phyloP scores from a whole-genome alignment of 2,329 filamentous ascomycete genomes.

The Aspergillus aculeatus region DNA sequence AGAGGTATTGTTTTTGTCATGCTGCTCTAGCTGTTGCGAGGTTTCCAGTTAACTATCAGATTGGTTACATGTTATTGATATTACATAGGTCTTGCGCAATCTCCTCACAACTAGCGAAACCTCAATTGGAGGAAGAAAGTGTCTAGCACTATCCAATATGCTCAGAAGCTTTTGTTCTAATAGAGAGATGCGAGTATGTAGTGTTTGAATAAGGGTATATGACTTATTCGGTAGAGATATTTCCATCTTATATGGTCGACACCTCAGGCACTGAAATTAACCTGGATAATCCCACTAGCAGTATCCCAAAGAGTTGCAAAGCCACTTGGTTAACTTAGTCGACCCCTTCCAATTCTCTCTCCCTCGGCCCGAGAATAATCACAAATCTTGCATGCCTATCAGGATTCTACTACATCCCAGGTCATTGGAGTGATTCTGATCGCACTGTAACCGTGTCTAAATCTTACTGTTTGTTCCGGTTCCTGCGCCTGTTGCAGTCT shows the following conservation, averaged over 20 bases:
- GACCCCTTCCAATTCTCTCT: not conserved
- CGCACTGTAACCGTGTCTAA: too few species aligned
- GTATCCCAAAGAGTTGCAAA: conserved; percentile 4
- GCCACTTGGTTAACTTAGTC: not conserved
- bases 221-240: not conserved
- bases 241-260: not conserved
- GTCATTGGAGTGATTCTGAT: not conserved
- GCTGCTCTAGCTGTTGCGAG: too few species aligned
- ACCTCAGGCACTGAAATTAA: conserved; percentile 10
- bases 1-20: too few species aligned
- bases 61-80: too few species aligned
- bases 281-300: conserved; percentile 8
- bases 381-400: not conserved
- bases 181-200: too few species aligned
- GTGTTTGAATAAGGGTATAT: not conserved
- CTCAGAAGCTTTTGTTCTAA: too few species aligned
- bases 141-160: too few species aligned
- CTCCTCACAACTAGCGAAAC: too few species aligned
- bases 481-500: not conserved
- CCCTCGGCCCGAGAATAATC: not conserved
- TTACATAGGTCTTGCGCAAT: too few species aligned
- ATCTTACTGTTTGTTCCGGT: too few species aligned
- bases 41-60: too few species aligned
- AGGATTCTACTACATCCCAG: not conserved
- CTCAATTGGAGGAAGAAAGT: too few species aligned